These are phyloP conservation scores for Thinopyrum elongatum DNA, from an alignment of 176 grass and related monocot species.

Conservation along the genomic window DNA sequence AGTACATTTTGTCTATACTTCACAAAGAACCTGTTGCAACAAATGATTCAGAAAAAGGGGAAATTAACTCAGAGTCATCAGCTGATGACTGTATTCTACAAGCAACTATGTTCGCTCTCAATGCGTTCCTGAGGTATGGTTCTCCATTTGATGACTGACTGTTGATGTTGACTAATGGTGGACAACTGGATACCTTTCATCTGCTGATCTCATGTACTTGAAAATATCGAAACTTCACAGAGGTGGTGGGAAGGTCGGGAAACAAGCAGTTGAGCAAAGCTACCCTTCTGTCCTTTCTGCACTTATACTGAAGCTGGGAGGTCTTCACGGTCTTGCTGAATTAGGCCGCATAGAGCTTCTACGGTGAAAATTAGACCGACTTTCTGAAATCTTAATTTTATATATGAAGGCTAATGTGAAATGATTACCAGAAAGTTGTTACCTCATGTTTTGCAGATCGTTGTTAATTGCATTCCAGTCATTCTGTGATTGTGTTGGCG, in stretches of 20 bases:
- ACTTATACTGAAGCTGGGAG: conserved; percentile 87
- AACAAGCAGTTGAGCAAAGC: conserved; percentile 92
- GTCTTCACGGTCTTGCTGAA: conserved; percentile 77
- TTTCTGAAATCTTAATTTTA: conserved; percentile 6
- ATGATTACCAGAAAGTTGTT: conserved; percentile 4
- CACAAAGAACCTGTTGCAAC: conserved; percentile 65
- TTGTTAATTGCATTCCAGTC: conserved; percentile 92
- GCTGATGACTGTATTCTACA: conserved; percentile 70
- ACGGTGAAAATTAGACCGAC: conserved; percentile 38
- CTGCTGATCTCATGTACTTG: conserved; percentile 35
- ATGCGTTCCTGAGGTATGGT: conserved; percentile 84
- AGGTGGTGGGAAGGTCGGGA: conserved; percentile 88
- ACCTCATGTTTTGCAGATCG: conserved; percentile 46
- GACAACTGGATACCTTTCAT: conserved; percentile 5
- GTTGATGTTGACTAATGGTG: conserved; percentile 8
- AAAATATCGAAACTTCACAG: conserved; percentile 51
- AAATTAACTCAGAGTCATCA: conserved; percentile 54
- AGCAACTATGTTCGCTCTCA: conserved; percentile 92
- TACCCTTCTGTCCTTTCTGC: conserved; percentile 88
- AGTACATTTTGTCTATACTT: conserved; percentile 83
- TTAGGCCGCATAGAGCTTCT: conserved; percentile 67
- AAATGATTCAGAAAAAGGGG: conserved; percentile 78
- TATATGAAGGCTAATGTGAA: conserved; percentile 19
- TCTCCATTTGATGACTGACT: conserved; percentile 28
- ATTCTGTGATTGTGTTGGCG: conserved; percentile 95